Conservation (phyloP, 2,329 filamentous ascomycete genomes). For the Sphaerulina musiva region DNA sequence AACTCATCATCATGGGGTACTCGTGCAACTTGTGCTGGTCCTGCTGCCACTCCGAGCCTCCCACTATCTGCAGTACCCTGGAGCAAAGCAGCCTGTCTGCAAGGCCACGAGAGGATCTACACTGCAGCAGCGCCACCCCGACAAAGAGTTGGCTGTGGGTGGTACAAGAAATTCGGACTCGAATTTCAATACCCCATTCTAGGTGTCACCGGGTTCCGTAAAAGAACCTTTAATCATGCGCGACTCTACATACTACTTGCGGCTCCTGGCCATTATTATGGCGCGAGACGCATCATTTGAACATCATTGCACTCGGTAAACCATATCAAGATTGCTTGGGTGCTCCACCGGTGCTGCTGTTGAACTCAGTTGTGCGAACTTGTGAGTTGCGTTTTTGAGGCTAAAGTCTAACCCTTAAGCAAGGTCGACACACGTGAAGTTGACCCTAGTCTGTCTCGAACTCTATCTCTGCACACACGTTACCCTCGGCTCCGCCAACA, state of each 20-base stretch:
- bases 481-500: neutral
- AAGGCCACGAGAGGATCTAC: neutral
- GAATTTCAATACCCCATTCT: neutral
- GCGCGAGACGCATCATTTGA: neutral
- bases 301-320: neutral
- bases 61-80: neutral
- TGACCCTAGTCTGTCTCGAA: conserved; percentile 6
- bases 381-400: conserved; percentile 2
- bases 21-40: neutral
- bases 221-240: neutral
- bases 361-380: conserved; percentile 2
- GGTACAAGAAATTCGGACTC: neutral
- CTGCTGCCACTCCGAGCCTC: neutral
- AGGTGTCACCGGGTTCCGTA: neutral
- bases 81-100: neutral
- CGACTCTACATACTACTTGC: neutral
- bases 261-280: conserved; percentile 2
- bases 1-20: neutral
- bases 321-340: conserved; percentile 2
- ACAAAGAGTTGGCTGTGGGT: neutral
- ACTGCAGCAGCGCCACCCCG: neutral
- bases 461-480: neutral
- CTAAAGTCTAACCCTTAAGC: conserved; percentile 10
- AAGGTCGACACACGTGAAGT: neutral
- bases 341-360: neutral